phyloP scores from a whole-genome alignment of 768 basidiomycete genomes.

The Boletus pseudo-olivaceus region DNA sequence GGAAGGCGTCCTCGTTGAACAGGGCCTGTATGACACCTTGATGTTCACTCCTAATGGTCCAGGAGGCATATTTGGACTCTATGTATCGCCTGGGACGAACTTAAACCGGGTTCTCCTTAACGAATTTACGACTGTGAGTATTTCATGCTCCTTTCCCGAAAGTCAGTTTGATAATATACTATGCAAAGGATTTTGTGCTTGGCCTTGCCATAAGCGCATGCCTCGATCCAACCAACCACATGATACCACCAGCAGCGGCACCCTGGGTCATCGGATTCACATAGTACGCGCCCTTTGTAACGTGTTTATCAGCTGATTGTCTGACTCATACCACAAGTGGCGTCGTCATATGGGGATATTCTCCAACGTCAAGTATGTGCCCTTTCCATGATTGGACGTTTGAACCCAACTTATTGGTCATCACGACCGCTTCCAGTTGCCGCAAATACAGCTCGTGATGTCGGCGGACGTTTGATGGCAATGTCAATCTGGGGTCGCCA shows the following conservation, averaged over 20 bases:
- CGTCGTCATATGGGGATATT: slow-evolving; percentile 58
- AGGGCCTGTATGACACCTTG: slow-evolving; percentile 24
- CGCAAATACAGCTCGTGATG: slow-evolving; percentile 64
- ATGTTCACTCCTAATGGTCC: slow-evolving; percentile 37
- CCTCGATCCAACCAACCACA: slow-evolving; percentile 51
- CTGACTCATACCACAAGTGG: slow-evolving; percentile 36
- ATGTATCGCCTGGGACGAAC: slow-evolving; percentile 29
- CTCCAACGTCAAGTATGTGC: slow-evolving; percentile 42
- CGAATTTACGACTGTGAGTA: slow-evolving; percentile 36
- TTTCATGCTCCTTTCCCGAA: not conserved
- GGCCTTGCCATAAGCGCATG: slow-evolving; percentile 25
- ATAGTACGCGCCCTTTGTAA: slow-evolving; percentile 44
- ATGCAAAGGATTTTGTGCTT: slow-evolving; percentile 15
- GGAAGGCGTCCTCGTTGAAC: slow-evolving; percentile 30
- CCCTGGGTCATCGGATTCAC: slow-evolving; percentile 54
- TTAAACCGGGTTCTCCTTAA: slow-evolving; percentile 36
- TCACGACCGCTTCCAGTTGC: slow-evolving; percentile 38
- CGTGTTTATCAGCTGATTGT: not conserved
- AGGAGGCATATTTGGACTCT: slow-evolving; percentile 39
- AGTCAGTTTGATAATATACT: not conserved
- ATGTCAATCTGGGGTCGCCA: slow-evolving; percentile 57
- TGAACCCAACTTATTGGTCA: not conserved
- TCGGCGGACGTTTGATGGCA: slow-evolving; percentile 60
- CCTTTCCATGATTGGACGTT: not conserved
- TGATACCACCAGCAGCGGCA: slow-evolving; percentile 49